phyloP scores from a whole-genome alignment of 2,329 filamentous ascomycete species.

The Neofusicoccum cordaticola region DNA sequence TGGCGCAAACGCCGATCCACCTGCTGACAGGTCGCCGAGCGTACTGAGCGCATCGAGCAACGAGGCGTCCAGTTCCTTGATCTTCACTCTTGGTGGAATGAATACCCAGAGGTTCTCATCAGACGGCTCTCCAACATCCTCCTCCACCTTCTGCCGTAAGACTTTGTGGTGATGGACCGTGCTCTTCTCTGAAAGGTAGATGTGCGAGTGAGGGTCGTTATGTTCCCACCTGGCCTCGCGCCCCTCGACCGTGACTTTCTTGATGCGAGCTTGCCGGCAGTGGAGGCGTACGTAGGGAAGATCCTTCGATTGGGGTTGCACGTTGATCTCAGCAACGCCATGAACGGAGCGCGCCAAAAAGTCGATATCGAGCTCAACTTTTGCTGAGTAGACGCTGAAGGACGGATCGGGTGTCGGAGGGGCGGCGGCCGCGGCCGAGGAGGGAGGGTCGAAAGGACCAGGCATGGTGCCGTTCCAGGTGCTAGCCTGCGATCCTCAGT shows the following conservation, averaged over 20 bases:
- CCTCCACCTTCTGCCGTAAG: conserved; percentile 65
- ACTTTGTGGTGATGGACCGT: conserved; percentile 74
- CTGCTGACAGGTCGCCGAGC: conserved; percentile 20
- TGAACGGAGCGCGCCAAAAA: conserved; percentile 72
- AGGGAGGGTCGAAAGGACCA: conserved; percentile 28
- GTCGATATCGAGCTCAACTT: conserved; percentile 85
- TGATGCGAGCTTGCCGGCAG: conserved; percentile 60
- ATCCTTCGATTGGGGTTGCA: conserved; percentile 62
- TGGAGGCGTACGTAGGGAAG: conserved; percentile 58
- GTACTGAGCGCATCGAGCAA: conserved; percentile 27
- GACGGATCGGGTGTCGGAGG: conserved; percentile 16
- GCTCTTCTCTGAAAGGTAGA: conserved; percentile 60
- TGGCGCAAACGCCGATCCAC: conserved; percentile 52
- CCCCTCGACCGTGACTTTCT: conserved; percentile 48
- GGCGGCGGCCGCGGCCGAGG: conserved; percentile 23
- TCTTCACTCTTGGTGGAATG: conserved; percentile 59
- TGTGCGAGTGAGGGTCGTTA: conserved; percentile 65
- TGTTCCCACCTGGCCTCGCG: conserved; percentile 39
- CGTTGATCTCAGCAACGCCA: conserved; percentile 77
- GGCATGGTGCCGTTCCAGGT: conserved; percentile 18
- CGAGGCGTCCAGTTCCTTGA: conserved; percentile 59
- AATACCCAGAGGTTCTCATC: conserved; percentile 58
- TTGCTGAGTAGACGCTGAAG: conserved; percentile 72
- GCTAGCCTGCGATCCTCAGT: conserved; percentile 15
- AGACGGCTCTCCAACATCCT: conserved; percentile 48